Conservation (phyloP, 345 rosid species). For the Melaleuca alternifolia region DNA sequence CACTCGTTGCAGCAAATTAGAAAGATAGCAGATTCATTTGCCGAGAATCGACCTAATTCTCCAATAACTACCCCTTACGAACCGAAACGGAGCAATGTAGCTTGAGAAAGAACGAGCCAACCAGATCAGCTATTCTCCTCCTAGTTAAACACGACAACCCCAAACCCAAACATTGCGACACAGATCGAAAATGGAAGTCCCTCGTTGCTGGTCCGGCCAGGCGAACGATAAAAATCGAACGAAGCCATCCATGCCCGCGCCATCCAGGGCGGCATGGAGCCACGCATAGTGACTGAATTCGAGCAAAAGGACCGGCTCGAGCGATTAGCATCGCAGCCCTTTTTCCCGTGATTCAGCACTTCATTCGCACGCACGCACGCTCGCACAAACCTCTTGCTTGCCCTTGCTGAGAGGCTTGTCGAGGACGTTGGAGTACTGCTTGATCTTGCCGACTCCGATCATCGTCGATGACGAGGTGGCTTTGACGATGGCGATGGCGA, state of each 20-base stretch:
- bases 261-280: not conserved
- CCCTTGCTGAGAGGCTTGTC: conserved; percentile 97
- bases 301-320: not conserved
- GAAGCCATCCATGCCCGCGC: not conserved
- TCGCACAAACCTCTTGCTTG: conserved; percentile 69
- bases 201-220: not conserved
- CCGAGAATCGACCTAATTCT: not conserved
- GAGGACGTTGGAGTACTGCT: conserved; percentile 90
- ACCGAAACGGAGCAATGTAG: not conserved
- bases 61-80: not conserved
- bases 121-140: not conserved
- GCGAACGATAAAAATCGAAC: not conserved
- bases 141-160: not conserved
- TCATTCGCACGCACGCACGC: not conserved
- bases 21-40: not conserved
- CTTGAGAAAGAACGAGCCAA: not conserved
- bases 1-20: not conserved
- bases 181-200: not conserved
- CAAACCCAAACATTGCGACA: not conserved
- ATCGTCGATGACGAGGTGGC: conserved; percentile 2
- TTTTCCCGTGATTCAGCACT: not conserved
- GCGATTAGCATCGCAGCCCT: not conserved
- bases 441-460: conserved; percentile 95
- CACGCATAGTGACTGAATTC: too few species aligned
- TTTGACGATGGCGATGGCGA: not conserved